Evolutionary conservation across 495 filamentous ascomycete genomes (phyloP).

Genomic region (Chaetomium cochliodes): DNA sequence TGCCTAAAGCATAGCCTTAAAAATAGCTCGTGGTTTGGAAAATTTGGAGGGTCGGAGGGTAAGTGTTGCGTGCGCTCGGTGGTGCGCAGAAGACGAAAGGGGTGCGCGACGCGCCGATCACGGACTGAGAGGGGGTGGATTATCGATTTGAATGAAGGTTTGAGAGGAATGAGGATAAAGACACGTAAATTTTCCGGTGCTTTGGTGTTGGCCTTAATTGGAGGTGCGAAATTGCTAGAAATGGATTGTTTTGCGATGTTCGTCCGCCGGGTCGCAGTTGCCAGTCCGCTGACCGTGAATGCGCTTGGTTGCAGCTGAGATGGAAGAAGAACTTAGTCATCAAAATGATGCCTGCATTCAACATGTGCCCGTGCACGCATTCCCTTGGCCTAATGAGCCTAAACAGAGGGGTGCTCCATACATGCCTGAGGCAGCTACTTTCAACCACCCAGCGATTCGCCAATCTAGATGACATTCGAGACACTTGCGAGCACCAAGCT

Average conservation of each 20-base stretch:
- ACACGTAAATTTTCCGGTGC: constrained; percentile 9
- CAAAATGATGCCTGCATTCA: neutral
- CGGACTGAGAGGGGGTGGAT: neutral
- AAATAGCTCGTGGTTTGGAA: neutral
- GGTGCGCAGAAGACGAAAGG: constrained; percentile 15
- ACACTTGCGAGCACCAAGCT: constrained; percentile 13
- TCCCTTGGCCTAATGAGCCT: no score
- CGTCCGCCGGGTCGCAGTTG: constrained; percentile 5
- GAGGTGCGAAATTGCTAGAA: neutral
- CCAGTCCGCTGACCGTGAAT: neutral
- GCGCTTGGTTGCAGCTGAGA: neutral
- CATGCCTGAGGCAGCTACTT: constrained; percentile 24
- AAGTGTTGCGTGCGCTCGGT: neutral
- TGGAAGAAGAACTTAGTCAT: constrained; percentile 14
- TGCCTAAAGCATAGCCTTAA: constrained; percentile 24
- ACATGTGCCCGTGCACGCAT: neutral
- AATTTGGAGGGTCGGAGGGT: neutral
- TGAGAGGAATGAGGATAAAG: neutral
- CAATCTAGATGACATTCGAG: constrained; percentile 20
- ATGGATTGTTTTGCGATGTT: neutral
- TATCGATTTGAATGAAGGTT: neutral
- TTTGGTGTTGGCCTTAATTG: neutral
- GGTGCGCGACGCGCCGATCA: constrained; percentile 18
- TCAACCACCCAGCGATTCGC: constrained; percentile 23
- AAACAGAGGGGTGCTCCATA: neutral